Evolutionary conservation across 2,329 filamentous ascomycete genomes (phyloP).

Genomic region (Scedosporium aurantiacum): DNA sequence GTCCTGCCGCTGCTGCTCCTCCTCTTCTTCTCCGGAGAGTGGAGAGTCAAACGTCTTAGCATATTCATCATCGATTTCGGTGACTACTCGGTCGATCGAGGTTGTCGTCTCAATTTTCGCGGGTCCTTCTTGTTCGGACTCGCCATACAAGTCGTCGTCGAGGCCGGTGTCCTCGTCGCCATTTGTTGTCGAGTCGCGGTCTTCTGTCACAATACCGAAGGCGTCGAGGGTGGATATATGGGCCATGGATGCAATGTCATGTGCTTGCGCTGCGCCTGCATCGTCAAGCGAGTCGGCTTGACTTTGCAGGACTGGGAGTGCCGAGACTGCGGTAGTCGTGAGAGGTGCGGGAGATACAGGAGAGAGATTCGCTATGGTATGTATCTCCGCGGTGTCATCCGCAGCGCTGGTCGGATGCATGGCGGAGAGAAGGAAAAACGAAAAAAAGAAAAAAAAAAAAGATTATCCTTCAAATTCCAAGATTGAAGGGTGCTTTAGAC

Average conservation of each 20-base stretch:
- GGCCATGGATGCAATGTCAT: background rate
- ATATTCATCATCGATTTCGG: constrained; percentile 34
- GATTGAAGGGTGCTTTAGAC: background rate
- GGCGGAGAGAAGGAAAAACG: background rate
- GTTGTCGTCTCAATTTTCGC: constrained; percentile 16
- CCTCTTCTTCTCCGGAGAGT: constrained; percentile 24
- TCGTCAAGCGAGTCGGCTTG: constrained; percentile 39
- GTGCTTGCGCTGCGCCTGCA: constrained; percentile 25
- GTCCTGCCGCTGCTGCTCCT: constrained; percentile 20
- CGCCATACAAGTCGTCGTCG: constrained; percentile 30
- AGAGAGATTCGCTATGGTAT: constrained; percentile 42
- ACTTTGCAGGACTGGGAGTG: constrained; percentile 40
- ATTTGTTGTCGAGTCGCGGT: constrained; percentile 20
- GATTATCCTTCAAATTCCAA: background rate
- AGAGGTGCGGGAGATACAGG: constrained; percentile 39
- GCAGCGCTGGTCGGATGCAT: background rate
- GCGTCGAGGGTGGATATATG: background rate
- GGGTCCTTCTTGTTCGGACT: constrained; percentile 22
- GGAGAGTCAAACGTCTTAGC: constrained; percentile 41
- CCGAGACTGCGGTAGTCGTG: constrained; percentile 32
- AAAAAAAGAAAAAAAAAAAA: background rate
- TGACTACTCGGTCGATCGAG: constrained; percentile 15
- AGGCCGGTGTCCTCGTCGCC: constrained; percentile 22
- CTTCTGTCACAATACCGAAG: constrained; percentile 2
- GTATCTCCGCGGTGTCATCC: constrained; percentile 21